phyloP scores from a whole-genome alignment of 257 asterid species.

The Eucommia ulmoides region DNA sequence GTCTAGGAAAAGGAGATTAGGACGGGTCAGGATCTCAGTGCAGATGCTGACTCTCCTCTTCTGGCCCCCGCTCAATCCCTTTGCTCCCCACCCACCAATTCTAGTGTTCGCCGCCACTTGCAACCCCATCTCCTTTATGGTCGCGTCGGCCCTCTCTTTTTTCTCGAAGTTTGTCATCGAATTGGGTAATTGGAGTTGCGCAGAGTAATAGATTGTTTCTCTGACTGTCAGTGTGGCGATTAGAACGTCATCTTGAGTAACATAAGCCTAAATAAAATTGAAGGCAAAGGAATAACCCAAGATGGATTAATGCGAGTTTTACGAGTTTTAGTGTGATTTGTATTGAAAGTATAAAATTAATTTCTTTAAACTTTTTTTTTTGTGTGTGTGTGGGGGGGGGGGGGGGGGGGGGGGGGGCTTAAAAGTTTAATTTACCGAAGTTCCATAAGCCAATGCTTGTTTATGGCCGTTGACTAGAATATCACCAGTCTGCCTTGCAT shows the following conservation, averaged over 20 bases:
- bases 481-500: too few relatives aligned
- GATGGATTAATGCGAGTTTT: too few relatives aligned
- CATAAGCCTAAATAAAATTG: conserved; percentile 17
- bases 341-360: too few relatives aligned
- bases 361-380: too few relatives aligned
- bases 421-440: too few relatives aligned
- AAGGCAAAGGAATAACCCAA: not conserved
- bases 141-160: conserved; percentile 18
- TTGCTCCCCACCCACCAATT: conserved; percentile 17
- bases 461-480: too few relatives aligned
- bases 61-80: conserved; percentile 24
- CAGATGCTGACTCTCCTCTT: conserved; percentile 19
- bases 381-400: too few relatives aligned
- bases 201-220: conserved; percentile 21
- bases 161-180: conserved; percentile 14
- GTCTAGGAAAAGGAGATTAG: conserved; percentile 19
- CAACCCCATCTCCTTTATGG: conserved; percentile 7
- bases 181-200: conserved; percentile 20
- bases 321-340: too few relatives aligned
- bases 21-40: conserved; percentile 14
- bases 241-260: conserved; percentile 22
- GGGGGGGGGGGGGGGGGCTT: too few relatives aligned
- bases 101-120: conserved; percentile 17
- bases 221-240: too few relatives aligned
- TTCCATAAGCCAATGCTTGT: too few relatives aligned